Percentiles rank a stretch among this genome's conserved stretches.
Conservation (phyloP, 1,139 yeast genomes). For the Tardiomyces blankii region DNA sequence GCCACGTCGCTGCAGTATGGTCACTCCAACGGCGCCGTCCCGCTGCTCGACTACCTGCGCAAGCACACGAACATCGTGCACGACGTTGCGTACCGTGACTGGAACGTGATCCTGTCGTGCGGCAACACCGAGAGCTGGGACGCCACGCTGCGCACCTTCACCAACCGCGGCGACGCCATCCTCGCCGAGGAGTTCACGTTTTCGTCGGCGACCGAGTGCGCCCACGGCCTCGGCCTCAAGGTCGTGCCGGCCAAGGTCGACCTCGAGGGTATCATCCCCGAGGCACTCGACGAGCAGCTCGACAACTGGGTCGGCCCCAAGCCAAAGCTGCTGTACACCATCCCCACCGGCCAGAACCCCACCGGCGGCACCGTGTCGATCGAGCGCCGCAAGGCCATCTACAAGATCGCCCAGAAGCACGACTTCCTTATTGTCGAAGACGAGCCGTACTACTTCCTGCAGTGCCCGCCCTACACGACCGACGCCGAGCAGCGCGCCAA, state of each 20-base stretch:
- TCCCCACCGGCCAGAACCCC: slow-evolving; percentile 92
- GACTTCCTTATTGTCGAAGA: slow-evolving; percentile 79
- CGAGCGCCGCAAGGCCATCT: slow-evolving; percentile 64
- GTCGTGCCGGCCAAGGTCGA: slow-evolving; percentile 74
- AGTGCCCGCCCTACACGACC: slow-evolving; percentile 34
- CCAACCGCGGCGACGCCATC: slow-evolving; percentile 61
- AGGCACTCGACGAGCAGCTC: slow-evolving; percentile 49
- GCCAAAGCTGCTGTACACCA: slow-evolving; percentile 75
- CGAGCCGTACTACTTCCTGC: slow-evolving; percentile 90
- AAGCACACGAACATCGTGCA: slow-evolving; percentile 72
- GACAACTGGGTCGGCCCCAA: slow-evolving; percentile 61
- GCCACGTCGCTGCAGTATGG: slow-evolving; percentile 91
- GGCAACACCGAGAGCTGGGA: slow-evolving; percentile 94
- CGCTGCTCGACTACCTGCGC: slow-evolving; percentile 51
- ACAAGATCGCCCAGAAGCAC: slow-evolving; percentile 62
- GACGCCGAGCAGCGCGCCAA: slow-evolving; percentile 22
- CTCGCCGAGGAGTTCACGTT: slow-evolving; percentile 78
- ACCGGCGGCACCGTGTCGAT: slow-evolving; percentile 70
- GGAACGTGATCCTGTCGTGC: slow-evolving; percentile 51
- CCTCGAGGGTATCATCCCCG: slow-evolving; percentile 68
- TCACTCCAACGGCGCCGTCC: slow-evolving; percentile 66
- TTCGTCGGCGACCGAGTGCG: slow-evolving; percentile 76
- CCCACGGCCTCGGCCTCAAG: slow-evolving; percentile 58
- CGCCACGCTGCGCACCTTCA: slow-evolving; percentile 68
- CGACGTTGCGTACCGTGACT: slow-evolving; percentile 48